A percentile compares a stretch with the other conserved stretches of the same genome.
Conservation (phyloP, 306 rosid genomes). For the Rubus idaeus region DNA sequence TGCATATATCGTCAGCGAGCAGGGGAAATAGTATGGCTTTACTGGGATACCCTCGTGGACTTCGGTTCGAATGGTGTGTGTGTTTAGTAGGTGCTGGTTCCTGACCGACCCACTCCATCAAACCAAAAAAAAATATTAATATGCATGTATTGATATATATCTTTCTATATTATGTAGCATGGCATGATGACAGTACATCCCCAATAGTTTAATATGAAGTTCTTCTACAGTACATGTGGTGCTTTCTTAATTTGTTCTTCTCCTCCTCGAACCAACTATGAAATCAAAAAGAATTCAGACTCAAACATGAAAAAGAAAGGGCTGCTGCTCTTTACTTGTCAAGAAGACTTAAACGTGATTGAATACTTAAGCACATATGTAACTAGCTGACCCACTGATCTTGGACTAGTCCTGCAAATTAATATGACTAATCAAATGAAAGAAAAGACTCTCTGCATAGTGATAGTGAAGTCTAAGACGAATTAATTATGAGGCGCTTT, state of each 20-base stretch:
- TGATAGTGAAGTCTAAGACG: too few relatives aligned
- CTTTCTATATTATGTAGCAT: background rate
- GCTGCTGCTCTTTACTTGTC: background rate
- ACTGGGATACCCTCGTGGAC: too few relatives aligned
- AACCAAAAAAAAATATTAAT: too few relatives aligned
- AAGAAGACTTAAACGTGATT: conserved; percentile 10
- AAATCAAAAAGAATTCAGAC: background rate
- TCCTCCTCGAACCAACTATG: background rate
- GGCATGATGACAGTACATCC: background rate
- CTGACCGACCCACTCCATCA: too few relatives aligned
- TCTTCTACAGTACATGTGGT: background rate
- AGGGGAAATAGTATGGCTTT: too few relatives aligned
- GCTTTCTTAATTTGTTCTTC: background rate
- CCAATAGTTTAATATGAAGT: background rate
- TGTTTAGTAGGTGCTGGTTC: too few relatives aligned
- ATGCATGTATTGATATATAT: background rate
- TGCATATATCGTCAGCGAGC: too few relatives aligned
- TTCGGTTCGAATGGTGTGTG: too few relatives aligned
- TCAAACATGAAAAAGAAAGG: background rate
- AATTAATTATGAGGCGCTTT: background rate
- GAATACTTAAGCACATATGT: background rate
- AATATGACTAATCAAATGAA: background rate
- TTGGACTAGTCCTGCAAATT: background rate
- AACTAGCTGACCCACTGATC: background rate
- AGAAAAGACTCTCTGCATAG: background rate